Conservation (phyloP, 2,329 filamentous ascomycete genomes). For the Periconia sp. region DNA sequence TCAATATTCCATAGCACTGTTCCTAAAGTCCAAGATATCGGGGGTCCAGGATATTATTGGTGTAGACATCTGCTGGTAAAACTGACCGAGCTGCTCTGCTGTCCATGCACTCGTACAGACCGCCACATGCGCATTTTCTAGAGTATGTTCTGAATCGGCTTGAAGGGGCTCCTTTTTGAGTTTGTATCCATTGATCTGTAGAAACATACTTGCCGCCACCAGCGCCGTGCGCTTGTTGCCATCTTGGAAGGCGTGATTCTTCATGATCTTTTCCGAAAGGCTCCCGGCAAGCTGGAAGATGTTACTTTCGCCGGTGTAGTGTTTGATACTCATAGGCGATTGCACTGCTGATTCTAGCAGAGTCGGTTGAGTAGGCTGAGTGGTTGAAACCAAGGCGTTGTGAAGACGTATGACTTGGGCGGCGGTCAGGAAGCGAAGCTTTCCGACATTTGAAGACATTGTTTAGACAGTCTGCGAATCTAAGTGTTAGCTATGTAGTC, state of each 20-base stretch:
- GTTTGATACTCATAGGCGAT: conserved; percentile 32
- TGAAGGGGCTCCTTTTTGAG: conserved; percentile 18
- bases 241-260: conserved; percentile 37
- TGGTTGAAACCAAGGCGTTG: neutral
- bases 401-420: conserved; percentile 7
- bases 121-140: conserved; percentile 12
- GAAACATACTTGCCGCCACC: conserved; percentile 35
- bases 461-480: too few species aligned
- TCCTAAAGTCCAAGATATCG: conserved; percentile 1
- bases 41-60: conserved; percentile 1
- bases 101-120: conserved; percentile 15
- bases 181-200: conserved; percentile 32
- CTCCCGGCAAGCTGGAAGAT: conserved; percentile 32
- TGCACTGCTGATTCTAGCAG: conserved; percentile 31
- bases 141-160: neutral
- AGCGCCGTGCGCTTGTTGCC: conserved; percentile 39
- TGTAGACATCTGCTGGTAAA: conserved; percentile 9
- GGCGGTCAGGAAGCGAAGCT: neutral
- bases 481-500: too few species aligned
- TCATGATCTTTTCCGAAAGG: conserved; percentile 36
- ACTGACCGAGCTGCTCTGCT: conserved; percentile 12
- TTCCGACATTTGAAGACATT: neutral
- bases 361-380: conserved; percentile 12
- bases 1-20: conserved; percentile 1
- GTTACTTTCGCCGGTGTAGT: conserved; percentile 25